Evolutionary conservation across 2,329 filamentous ascomycete genomes (phyloP).

Genomic region (Uncinocarpus reesii): DNA sequence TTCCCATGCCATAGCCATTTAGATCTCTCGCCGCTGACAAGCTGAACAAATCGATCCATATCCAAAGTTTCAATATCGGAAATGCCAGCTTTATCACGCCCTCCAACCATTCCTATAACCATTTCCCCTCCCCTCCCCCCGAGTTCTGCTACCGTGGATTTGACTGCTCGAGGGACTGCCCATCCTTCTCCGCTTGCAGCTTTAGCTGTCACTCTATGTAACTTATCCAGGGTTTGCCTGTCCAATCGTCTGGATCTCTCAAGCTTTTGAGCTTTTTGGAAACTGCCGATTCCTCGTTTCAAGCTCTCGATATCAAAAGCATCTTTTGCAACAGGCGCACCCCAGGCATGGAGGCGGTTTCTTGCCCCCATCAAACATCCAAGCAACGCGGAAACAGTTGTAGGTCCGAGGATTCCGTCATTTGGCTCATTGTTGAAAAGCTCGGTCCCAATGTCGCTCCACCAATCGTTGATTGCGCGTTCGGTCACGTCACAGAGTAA

Average conservation of each 20-base stretch:
- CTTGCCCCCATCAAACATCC: conserved; percentile 82
- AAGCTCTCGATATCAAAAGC: conserved; percentile 76
- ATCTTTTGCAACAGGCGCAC: conserved; percentile 78
- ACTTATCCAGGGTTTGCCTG: conserved; percentile 65
- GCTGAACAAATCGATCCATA: conserved; percentile 68
- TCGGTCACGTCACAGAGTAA: conserved; percentile 90
- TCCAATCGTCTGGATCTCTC: conserved; percentile 69
- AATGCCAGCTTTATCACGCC: conserved; percentile 77
- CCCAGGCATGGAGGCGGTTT: conserved; percentile 75
- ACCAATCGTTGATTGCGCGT: conserved; percentile 84
- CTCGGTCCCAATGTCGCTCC: conserved; percentile 84
- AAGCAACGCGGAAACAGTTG: conserved; percentile 76
- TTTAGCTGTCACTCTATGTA: conserved; percentile 79
- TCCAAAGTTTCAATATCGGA: conserved; percentile 88
- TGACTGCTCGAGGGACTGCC: conserved; percentile 87
- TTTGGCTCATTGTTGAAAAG: conserved; percentile 87
- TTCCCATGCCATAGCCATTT: conserved; percentile 97
- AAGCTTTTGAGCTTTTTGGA: conserved; percentile 81
- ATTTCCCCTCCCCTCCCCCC: conserved; percentile 90
- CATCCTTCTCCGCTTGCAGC: conserved; percentile 81
- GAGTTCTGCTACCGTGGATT: conserved; percentile 87
- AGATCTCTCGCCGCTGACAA: conserved; percentile 68
- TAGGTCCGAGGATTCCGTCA: conserved; percentile 85
- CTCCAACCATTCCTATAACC: conserved; percentile 86
- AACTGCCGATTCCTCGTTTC: conserved; percentile 73